phyloP scores from a whole-genome alignment of 495 filamentous ascomycete genomes.

The Hypomontagnella monticulosa region DNA sequence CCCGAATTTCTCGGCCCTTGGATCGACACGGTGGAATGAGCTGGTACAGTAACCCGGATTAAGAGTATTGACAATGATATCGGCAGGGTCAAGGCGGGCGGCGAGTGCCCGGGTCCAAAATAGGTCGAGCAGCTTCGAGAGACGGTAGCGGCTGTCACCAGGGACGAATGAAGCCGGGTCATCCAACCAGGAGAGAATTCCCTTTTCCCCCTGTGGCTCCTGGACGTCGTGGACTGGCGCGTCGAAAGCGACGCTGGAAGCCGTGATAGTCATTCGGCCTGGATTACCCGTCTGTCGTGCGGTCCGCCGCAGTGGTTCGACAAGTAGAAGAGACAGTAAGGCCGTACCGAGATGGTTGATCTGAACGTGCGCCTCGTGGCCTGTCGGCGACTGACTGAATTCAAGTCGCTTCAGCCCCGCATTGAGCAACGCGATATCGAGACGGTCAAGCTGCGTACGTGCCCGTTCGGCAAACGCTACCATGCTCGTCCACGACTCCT shows the following conservation, averaged over 20 bases:
- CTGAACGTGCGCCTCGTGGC: constrained; percentile 59
- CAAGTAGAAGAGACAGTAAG: constrained; percentile 24
- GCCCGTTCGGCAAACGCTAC: constrained; percentile 52
- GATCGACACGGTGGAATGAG: constrained; percentile 48
- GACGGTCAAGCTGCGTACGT: constrained; percentile 40
- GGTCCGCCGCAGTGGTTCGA: constrained; percentile 47
- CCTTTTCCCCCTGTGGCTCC: constrained; percentile 44
- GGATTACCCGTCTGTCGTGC: constrained; percentile 44
- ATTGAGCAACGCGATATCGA: constrained; percentile 60
- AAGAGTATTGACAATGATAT: constrained; percentile 62
- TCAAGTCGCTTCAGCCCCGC: constrained; percentile 49
- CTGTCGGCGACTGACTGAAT: constrained; percentile 44
- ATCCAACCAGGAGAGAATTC: constrained; percentile 58
- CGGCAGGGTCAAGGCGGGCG: constrained; percentile 39
- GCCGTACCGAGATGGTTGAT: constrained; percentile 51
- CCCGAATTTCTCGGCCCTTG: constrained; percentile 35
- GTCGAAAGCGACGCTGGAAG: constrained; percentile 47
- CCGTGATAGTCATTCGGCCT: constrained; percentile 54
- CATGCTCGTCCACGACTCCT: constrained; percentile 54
- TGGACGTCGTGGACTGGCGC: constrained; percentile 45
- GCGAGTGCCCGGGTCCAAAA: constrained; percentile 59
- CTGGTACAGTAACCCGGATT: constrained; percentile 63
- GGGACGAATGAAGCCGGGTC: constrained; percentile 46
- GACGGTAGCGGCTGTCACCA: constrained; percentile 50
- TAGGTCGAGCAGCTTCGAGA: constrained; percentile 63